Evolutionary conservation across 106 monocot species (phyloP), one percentile per base, ranked within the genome.

Genomic region (Dendrobium nobile): DNA sequence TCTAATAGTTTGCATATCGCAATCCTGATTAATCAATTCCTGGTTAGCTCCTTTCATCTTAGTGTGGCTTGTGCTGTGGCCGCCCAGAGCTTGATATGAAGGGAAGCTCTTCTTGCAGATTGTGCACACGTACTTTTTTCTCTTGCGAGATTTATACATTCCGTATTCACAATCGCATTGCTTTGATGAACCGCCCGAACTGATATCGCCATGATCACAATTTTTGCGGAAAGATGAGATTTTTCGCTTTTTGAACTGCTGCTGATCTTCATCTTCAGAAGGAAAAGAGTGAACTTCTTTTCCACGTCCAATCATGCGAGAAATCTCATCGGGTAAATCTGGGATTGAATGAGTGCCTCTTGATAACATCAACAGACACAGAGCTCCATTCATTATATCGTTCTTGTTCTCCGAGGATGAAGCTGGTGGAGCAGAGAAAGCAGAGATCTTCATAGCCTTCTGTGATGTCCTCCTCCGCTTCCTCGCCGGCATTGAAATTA

Each of bases 291-390:
- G 22, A 70, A 37, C 37, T 31, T 70, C 37, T 6, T 13, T 51
- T 2, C 51, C 51, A 51, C 3, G 0, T 51, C 51, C 51, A 11
- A 11, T 51, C 13, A 13, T 51, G 13, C 2, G 51, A 51, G 2
- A 31, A 27, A 15, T 7, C 27, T 67, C 2, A 67, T 67, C 28
- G 0, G 24, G 8, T 31, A 9, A 70, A 27, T 51, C 16, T 4
- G 51, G 0, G 18, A 37, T 17, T 2, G n/a, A 27, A 2, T 79
- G 40, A 19, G 54, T 33, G 41, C 79, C 84, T 58, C 78, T 77
- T 5, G 87, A 84, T 16, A 87, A 84, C 81, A 87, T 84, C 77
- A 87, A 31, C 18, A 87, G 84, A 41, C 54, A 70, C 37, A 78
- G 2, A n/a, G 84, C 87, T 0, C 54, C 78, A 33, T 70, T 31